Base-by-base conservation (phyloP, 2,329 filamentous ascomycete genomes). In the Cercospora canescens region DNA sequence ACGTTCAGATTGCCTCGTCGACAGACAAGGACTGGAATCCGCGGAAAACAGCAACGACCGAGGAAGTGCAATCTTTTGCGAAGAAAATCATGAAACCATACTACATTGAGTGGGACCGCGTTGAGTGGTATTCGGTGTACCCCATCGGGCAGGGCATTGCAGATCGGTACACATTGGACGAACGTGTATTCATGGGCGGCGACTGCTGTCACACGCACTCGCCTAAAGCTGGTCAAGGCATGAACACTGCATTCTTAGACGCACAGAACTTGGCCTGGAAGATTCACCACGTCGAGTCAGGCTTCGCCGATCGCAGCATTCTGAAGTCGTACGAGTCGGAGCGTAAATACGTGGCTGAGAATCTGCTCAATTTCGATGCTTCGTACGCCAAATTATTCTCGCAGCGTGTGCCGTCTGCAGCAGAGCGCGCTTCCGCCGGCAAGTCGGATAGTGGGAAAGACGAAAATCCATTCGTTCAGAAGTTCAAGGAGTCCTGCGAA, bases 181-280 rank as follows among this genome's bases (percentile, higher is more conserved):
- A 89, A 78, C 85, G 87, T 6, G 83, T 89, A 32, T 89, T 89
- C 78, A 88, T 89, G 84, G 87, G 87, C 62, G 87, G 87, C 55
- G 87, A 89, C 75, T 85, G 83, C 68, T 89, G 87, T 78, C 87
- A 89, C 76, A 89, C 87, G 2, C 87, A 89, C 76, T 78, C 76
- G 63, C 87, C 87, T 62, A 89, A 89, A 77, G 87, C 87, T 14
- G 87, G 87, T 16, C 87, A 89, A 73, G 87, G 87, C 64, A 89
- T 86, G 85, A 87, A 87, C 79, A 87, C 86, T 69, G 83, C 86
- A 24, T 86, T 86, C 79, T 78, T 85, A 56, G 83, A 85, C 73
- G 93, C 93, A 0, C 87, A 93, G 67, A 98, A 97, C 78, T 84
- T 98, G 45, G 94, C 94, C 7, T 98, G 94, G 94, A 98, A 98